These are phyloP conservation scores for Colletotrichum sp. DNA, from an alignment of 2,329 filamentous ascomycete species.

Conservation along the genomic window DNA sequence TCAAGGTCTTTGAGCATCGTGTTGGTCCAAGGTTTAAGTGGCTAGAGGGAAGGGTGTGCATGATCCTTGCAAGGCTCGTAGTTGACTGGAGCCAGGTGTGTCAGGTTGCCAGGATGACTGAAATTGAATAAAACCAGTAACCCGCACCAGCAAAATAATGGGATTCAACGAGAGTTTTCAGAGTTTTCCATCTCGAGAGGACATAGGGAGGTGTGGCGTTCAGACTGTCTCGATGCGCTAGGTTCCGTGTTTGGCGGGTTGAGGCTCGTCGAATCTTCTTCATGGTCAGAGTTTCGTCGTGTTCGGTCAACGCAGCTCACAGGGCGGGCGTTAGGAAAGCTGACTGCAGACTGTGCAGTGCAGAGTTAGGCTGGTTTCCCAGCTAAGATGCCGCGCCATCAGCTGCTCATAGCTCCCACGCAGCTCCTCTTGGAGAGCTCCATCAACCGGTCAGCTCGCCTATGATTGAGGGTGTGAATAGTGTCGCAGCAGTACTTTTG, in stretches of 20 bases:
- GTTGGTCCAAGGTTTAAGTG: not conserved
- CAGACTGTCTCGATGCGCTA: not conserved
- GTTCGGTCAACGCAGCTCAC: not conserved
- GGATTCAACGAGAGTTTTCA: not conserved
- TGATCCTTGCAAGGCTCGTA: not conserved
- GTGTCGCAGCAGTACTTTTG: not conserved
- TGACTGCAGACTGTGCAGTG: not conserved
- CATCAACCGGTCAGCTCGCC: not conserved
- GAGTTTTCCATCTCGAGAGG: not conserved
- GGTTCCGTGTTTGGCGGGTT: not conserved
- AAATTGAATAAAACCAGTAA: not conserved
- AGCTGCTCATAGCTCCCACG: constrained; percentile 3
- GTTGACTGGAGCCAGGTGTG: not conserved
- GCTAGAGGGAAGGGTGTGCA: not conserved
- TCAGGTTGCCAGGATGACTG: not conserved
- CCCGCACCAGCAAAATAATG: not conserved
- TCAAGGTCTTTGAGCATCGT: not conserved
- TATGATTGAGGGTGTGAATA: not conserved
- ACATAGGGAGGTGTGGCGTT: not conserved
- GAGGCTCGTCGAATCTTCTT: not conserved
- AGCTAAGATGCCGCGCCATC: not conserved
- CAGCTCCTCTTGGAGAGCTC: not conserved
- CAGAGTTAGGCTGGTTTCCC: not conserved
- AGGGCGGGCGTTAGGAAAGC: not conserved
- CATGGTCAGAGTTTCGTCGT: not conserved